These are phyloP conservation scores for Streptanthus diversifolius DNA, from an alignment of 345 rosid species.

Conservation along the genomic window DNA sequence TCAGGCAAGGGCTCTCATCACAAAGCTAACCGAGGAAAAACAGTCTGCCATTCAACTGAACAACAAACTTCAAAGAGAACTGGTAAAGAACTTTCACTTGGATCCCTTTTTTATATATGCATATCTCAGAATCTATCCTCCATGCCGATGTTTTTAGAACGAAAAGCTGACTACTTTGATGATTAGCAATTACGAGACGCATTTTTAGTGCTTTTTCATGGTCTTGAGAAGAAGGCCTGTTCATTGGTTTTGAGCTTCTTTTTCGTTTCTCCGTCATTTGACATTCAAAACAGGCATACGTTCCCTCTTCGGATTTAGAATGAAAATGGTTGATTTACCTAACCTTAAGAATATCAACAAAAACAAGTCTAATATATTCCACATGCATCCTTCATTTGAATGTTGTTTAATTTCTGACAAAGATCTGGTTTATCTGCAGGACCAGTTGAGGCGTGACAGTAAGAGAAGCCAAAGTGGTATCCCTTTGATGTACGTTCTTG, in stretches of 20 bases:
- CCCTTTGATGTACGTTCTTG: slow-evolving; percentile 47
- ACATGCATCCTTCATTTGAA: background rate
- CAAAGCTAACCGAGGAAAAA: slow-evolving; percentile 63
- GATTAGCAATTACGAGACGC: background rate
- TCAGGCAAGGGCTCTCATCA: slow-evolving; percentile 52
- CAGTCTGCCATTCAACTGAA: slow-evolving; percentile 50
- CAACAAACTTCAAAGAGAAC: slow-evolving; percentile 58
- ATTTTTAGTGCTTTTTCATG: background rate
- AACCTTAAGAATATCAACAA: background rate
- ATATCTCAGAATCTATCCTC: background rate
- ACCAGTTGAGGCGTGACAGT: slow-evolving; percentile 46
- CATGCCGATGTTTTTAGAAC: background rate
- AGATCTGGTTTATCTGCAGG: slow-evolving; percentile 47
- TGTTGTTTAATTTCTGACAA: slow-evolving; percentile 8
- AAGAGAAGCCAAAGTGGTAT: slow-evolving; percentile 40
- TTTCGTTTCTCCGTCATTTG: background rate
- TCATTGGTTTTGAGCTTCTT: background rate
- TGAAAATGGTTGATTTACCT: background rate
- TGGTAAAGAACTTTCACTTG: slow-evolving; percentile 44
- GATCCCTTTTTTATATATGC: background rate
- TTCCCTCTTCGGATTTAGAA: too few species aligned
- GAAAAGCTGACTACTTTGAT: background rate
- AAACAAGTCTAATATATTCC: background rate
- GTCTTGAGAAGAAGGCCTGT: background rate
- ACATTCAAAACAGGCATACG: background rate